These are phyloP conservation scores for Trichoderma hamatum DNA, from an alignment of 2,329 filamentous ascomycete genomes.

Conservation along the genomic window DNA sequence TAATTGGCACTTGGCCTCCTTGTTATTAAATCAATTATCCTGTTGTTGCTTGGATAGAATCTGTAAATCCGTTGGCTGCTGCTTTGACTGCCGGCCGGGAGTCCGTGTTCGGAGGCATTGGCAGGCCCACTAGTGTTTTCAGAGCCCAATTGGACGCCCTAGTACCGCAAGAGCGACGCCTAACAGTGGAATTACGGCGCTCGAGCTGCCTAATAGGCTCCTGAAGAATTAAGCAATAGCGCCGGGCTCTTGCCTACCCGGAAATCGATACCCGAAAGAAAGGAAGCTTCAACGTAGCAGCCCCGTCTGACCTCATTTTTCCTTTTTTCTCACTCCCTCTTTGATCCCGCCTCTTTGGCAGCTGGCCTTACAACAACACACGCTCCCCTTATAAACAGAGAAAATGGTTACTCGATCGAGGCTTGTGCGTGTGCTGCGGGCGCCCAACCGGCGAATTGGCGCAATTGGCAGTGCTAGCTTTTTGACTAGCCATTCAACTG, in stretches of 20 bases:
- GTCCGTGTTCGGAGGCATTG: constrained; percentile 25
- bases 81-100: background rate
- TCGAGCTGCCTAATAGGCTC: background rate
- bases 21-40: background rate
- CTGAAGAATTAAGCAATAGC: background rate
- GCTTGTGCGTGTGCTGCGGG: constrained; percentile 29
- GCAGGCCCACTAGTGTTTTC: constrained; percentile 6
- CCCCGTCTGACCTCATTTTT: constrained; percentile 8
- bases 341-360: background rate
- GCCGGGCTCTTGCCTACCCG: constrained; percentile 12
- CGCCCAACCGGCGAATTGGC: constrained; percentile 23
- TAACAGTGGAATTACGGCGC: background rate
- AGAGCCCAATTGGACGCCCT: background rate
- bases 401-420: constrained; percentile 31
- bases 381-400: background rate
- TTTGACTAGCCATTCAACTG: background rate
- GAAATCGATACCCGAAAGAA: constrained; percentile 13
- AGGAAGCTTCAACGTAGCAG: constrained; percentile 9
- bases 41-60: background rate
- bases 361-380: constrained; percentile 9
- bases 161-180: background rate
- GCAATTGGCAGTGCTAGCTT: constrained; percentile 18
- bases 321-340: background rate
- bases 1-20: constrained; percentile 10
- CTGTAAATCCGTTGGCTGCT: background rate